A percentile compares a stretch with the other conserved stretches of the same genome.
These are phyloP conservation scores for Arthrocladium fulminans DNA, from an alignment of 2,329 filamentous ascomycete species.

Conservation along the genomic window DNA sequence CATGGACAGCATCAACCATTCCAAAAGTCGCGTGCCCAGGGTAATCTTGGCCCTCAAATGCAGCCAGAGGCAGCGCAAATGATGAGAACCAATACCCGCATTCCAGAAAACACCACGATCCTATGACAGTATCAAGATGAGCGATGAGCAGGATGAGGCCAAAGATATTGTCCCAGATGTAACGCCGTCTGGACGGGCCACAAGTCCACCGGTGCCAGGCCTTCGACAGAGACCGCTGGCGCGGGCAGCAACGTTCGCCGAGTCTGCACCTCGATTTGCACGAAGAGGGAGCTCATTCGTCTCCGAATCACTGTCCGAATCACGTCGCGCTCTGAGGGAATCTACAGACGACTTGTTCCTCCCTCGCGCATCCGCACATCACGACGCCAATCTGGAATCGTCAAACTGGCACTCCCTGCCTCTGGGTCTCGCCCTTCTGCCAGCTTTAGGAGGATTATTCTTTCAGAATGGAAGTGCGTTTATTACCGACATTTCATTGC, in stretches of 20 bases:
- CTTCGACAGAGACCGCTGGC: constrained; percentile 31
- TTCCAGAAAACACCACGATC: background rate
- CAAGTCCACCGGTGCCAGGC: constrained; percentile 21
- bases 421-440: constrained; percentile 71
- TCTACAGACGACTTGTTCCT: constrained; percentile 63
- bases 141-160: constrained; percentile 7
- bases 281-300: constrained; percentile 67
- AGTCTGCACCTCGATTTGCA: constrained; percentile 26
- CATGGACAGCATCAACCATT: too few relatives aligned
- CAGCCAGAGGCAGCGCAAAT: too few relatives aligned
- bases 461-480: constrained; percentile 77
- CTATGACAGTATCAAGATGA: constrained; percentile 1
- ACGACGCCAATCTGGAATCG: constrained; percentile 41
- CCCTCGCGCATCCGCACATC: constrained; percentile 36
- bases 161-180: background rate
- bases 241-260: constrained; percentile 31
- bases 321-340: constrained; percentile 52
- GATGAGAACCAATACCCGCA: background rate
- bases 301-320: constrained; percentile 65
- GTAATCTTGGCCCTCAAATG: too few relatives aligned
- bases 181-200: constrained; percentile 11
- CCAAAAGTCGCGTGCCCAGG: too few relatives aligned
- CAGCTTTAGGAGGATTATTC: constrained; percentile 73
- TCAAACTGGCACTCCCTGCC: constrained; percentile 73
- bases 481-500: constrained; percentile 73